Evolutionary conservation across 257 asterid species (phyloP).

Genomic region (Solanum virginianum): DNA sequence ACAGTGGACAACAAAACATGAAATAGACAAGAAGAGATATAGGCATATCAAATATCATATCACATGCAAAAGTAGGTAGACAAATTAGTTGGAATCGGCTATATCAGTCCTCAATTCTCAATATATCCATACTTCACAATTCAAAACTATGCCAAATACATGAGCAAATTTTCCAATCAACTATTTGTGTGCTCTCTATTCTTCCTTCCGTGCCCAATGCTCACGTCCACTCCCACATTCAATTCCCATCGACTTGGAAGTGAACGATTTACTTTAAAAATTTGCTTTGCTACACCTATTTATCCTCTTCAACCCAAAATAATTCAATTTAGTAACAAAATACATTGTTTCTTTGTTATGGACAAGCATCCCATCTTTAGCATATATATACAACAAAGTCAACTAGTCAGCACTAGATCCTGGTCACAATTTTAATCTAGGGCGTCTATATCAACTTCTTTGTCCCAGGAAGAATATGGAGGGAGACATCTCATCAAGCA

Average conservation of each 20-base stretch:
- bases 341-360: not conserved
- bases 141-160: not conserved
- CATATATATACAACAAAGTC: not conserved
- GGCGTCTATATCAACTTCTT: not conserved
- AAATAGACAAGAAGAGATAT: not conserved
- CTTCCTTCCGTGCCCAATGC: not conserved
- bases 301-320: not conserved
- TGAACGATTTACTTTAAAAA: not conserved
- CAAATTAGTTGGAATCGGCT: not conserved
- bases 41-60: not conserved
- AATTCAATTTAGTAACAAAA: not conserved
- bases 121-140: not conserved
- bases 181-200: not conserved
- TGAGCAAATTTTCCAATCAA: not conserved
- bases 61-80: not conserved
- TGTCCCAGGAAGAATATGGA: not conserved
- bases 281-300: not conserved
- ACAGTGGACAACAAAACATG: not conserved
- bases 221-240: not conserved
- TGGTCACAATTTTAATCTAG: not conserved
- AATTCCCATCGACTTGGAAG: not conserved
- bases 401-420: not conserved
- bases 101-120: not conserved
- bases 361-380: not conserved
- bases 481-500: not conserved